These are phyloP conservation scores for Dipteronia dyeriana DNA, from an alignment of 345 rosid species.

Conservation along the genomic window DNA sequence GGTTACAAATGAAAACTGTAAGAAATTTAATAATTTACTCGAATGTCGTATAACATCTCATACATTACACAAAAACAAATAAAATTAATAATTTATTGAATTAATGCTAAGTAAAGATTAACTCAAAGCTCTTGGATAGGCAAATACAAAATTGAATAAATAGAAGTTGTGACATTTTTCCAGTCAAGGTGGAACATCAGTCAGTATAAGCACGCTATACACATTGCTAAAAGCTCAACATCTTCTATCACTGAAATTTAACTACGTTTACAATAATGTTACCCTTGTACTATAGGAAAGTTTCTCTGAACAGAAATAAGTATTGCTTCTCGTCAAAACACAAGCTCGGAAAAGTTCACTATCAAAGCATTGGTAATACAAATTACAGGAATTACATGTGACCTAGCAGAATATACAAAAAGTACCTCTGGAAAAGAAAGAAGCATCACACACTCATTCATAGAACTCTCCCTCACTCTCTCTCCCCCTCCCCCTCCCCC, in stretches of 20 bases:
- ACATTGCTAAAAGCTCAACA: slow-evolving; percentile 24
- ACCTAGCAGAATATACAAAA: slow-evolving; percentile 20
- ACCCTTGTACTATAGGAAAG: slow-evolving; percentile 12
- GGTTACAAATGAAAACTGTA: neutral
- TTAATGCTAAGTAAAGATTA: neutral
- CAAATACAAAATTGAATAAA: neutral
- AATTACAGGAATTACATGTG: slow-evolving; percentile 19
- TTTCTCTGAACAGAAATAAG: neutral
- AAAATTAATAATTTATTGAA: neutral
- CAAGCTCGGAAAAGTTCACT: slow-evolving; percentile 17
- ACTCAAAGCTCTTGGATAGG: neutral
- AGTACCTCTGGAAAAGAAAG: neutral
- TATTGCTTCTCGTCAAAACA: neutral
- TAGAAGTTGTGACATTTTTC: neutral
- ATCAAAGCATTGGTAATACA: slow-evolving; percentile 21
- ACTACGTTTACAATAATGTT: slow-evolving; percentile 17
- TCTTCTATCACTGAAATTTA: slow-evolving; percentile 10
- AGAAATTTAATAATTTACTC: neutral
- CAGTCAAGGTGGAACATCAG: slow-evolving; percentile 5
- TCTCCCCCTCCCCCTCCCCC: neutral
- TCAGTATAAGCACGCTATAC: slow-evolving; percentile 11
- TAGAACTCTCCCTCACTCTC: slow-evolving; percentile 5
- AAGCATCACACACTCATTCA: slow-evolving; percentile 20
- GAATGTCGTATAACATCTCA: neutral
- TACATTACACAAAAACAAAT: neutral